Evolutionary conservation across 306 rosid species (phyloP).

Genomic region (Malus sylvestris): DNA sequence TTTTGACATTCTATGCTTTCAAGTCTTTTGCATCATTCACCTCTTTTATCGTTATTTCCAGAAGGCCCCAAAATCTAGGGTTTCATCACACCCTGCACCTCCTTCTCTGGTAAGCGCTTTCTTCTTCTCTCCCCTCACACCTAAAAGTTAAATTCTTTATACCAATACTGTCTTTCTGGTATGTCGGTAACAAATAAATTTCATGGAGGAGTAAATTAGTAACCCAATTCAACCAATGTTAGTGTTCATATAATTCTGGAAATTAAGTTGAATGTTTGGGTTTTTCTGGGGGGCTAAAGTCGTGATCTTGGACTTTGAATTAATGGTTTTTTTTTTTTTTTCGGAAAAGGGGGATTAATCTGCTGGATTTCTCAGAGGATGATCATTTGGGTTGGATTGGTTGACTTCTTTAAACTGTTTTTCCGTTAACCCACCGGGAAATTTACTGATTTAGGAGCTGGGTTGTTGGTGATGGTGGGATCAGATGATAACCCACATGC

Average conservation of each 20-base stretch:
- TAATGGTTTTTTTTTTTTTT: neutral
- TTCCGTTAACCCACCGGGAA: conserved; percentile 9
- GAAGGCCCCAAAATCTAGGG: conserved; percentile 36
- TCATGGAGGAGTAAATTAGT: neutral
- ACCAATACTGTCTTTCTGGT: neutral
- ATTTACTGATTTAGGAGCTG: neutral
- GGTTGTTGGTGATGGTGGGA: neutral
- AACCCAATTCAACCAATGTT: neutral
- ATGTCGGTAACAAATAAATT: neutral
- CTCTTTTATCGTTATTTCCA: conserved; percentile 19
- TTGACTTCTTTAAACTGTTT: conserved; percentile 13
- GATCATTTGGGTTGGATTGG: neutral
- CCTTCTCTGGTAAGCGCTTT: conserved; percentile 17
- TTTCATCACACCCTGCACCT: conserved; percentile 21
- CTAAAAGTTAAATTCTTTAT: neutral
- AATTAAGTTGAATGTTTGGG: neutral
- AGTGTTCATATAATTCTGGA: neutral
- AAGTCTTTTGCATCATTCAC: neutral
- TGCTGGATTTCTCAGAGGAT: neutral
- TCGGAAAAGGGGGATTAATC: neutral
- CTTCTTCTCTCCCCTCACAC: conserved; percentile 5
- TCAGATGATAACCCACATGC: neutral
- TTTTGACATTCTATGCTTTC: neutral
- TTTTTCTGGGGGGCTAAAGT: neutral
- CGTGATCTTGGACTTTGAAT: neutral